A percentile compares a stretch with the other conserved stretches of the same genome.
phyloP scores from a whole-genome alignment of 305 asterid species.

The Ilex paraguariensis region DNA sequence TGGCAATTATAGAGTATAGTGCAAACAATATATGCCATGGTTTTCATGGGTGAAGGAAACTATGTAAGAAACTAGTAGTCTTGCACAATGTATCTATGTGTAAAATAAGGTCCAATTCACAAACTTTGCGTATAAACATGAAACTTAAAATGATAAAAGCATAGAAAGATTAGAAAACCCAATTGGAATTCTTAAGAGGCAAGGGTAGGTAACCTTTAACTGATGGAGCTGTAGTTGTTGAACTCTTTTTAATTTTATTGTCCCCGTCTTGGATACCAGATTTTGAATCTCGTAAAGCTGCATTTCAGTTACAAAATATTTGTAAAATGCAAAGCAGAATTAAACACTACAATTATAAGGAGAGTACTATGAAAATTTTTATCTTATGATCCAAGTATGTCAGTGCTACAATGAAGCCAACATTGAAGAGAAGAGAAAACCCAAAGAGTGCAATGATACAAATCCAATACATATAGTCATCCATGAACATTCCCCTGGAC shows the following conservation, averaged over 20 bases:
- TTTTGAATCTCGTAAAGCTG: conserved; percentile 36
- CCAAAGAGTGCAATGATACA: conserved; percentile 40
- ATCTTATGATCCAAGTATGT: conserved; percentile 37
- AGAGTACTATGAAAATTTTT: neutral
- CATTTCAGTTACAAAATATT: conserved; percentile 3
- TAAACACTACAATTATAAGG: neutral
- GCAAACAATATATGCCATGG: too few relatives aligned
- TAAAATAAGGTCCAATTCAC: too few relatives aligned
- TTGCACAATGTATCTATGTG: too few relatives aligned
- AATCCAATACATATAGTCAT: conserved; percentile 36
- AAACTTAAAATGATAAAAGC: too few relatives aligned
- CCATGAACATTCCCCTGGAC: conserved; percentile 35
- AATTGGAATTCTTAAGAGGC: neutral
- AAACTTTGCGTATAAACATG: too few relatives aligned
- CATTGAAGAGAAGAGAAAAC: conserved; percentile 36
- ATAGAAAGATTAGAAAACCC: too few relatives aligned
- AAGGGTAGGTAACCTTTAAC: neutral
- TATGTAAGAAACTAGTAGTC: too few relatives aligned
- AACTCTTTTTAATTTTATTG: conserved; percentile 6
- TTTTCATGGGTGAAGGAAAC: too few relatives aligned
- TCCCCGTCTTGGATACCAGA: conserved; percentile 19
- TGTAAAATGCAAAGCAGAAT: neutral
- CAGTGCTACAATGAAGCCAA: conserved; percentile 32
- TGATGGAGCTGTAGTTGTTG: neutral
- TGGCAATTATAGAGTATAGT: too few relatives aligned